A percentile compares a stretch with the other conserved stretches of the same genome.
Conservation (phyloP, 2,329 filamentous ascomycete genomes). For the Trichoderma oligosporum region DNA sequence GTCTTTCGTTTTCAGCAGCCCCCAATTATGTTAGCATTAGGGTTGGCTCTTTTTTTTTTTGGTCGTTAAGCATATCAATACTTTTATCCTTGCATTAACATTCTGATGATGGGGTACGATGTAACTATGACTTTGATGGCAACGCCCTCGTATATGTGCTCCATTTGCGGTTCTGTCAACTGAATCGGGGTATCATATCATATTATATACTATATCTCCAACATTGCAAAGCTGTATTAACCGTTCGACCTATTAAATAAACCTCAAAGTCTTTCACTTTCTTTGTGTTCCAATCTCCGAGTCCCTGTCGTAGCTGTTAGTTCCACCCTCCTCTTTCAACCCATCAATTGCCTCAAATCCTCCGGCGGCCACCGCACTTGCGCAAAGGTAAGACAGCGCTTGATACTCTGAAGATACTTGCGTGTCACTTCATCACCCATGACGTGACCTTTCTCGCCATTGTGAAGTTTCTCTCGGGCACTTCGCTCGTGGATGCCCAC, state of each 20-base stretch:
- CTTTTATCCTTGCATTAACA: not conserved
- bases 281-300: too few species aligned
- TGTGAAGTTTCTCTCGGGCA: conserved; percentile 90
- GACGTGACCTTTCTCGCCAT: conserved; percentile 84
- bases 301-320: too few species aligned
- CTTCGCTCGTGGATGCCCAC: conserved; percentile 98
- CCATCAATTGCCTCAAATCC: conserved; percentile 92
- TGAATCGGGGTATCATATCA: conserved; percentile 19
- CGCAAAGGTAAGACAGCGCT: conserved; percentile 91
- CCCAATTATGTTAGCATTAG: not conserved
- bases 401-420: conserved; percentile 97
- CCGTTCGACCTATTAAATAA: not conserved
- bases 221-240: not conserved
- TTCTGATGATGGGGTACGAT: not conserved
- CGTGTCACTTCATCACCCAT: conserved; percentile 95
- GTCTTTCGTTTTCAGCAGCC: conserved; percentile 16
- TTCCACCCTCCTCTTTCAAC: too few species aligned
- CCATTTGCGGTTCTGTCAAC: not conserved
- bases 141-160: conserved; percentile 1
- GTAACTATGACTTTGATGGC: not conserved
- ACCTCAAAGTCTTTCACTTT: too few species aligned
- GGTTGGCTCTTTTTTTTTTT: not conserved
- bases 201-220: not conserved
- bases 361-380: conserved; percentile 95
- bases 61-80: not conserved